Base-by-base conservation (phyloP, 345 rosid genomes). In the Adansonia digitata region DNA sequence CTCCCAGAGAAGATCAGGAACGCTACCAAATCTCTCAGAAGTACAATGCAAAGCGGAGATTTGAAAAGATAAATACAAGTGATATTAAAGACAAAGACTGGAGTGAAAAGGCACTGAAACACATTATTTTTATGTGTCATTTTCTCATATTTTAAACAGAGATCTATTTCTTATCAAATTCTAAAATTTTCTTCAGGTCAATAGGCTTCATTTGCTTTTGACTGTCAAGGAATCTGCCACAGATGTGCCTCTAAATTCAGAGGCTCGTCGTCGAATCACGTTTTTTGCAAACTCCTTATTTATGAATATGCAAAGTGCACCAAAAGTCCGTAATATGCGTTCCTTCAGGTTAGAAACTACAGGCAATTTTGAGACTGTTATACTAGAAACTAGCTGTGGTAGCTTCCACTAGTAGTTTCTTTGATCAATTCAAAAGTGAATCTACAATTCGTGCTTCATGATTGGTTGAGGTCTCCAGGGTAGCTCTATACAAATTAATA, bases 251-350 rank as follows among this genome's bases (percentile, higher is more conserved):
- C 87, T 86, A 51, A 95, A 87, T 82, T 87, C 94, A 86, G 99
- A 95, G 63, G 99, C 98, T 82, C 97, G 99, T 24, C 97, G 99
- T 68, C 90, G 99, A 60, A 88, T 95, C 81, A 95, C 97, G 71
- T 95, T 95, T 87, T 95, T 95, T 84, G 94, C 98, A 69, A 95
- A 95, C 76, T 95, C 99, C 75, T 81, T 95, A 67, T 93, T 90
- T 82, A 95, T 93, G 99, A 89, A 84, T 81, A 87, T 95, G 94
- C 94, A 97, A 63, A 71, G 75, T 10, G 98, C 99, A 71, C 98
- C 94, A 31, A 86, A 79, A 85, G 97, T 95, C 42, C 92, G 89
- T 59, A 91, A 85, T 86, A 95, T 95, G 98, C 81, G 94, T 67
- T 89, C 99, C 39, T 95, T 93, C 69, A 93, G 99, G 99, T 85